Percentiles rank a stretch among this genome's conserved stretches.
phyloP scores from a whole-genome alignment of 2,329 filamentous ascomycete species.

The Fusarium veterinarium region DNA sequence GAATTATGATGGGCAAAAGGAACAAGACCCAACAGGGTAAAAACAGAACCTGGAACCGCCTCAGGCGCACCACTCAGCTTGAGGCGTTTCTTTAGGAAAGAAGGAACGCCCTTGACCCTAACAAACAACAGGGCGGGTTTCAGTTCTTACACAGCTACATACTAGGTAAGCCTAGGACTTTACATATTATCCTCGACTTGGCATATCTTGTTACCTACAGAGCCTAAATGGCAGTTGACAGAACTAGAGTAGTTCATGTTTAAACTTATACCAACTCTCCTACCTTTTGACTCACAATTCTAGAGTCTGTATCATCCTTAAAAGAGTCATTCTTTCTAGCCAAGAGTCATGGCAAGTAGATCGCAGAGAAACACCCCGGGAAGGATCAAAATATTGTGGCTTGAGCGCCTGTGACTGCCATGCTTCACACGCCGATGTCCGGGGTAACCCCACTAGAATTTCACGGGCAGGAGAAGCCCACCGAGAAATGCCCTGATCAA shows the following conservation, averaged over 20 bases:
- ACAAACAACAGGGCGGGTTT: neutral
- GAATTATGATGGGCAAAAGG: constrained; percentile 38
- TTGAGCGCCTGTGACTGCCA: constrained; percentile 22
- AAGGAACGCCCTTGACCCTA: neutral
- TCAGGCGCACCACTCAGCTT: constrained; percentile 44
- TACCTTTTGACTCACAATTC: neutral
- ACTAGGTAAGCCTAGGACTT: neutral
- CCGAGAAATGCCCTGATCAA: constrained; percentile 28
- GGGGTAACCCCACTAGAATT: constrained; percentile 43
- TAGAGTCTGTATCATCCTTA: neutral
- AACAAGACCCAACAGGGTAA: constrained; percentile 26
- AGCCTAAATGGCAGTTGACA: neutral
- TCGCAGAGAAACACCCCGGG: neutral
- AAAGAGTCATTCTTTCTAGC: neutral
- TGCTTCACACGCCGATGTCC: constrained; percentile 44
- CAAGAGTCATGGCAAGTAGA: neutral
- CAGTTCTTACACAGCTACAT: neutral
- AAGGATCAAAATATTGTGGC: constrained; percentile 4
- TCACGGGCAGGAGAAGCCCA: constrained; percentile 21
- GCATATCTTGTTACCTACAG: neutral
- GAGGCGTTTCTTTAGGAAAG: constrained; percentile 13
- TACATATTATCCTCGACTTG: neutral
- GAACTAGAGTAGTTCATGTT: neutral
- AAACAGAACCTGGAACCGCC: constrained; percentile 22
- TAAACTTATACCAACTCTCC: too few species aligned